These are phyloP conservation scores for Neobulgaria alba DNA, from an alignment of 2,329 filamentous ascomycete species.

Conservation along the genomic window DNA sequence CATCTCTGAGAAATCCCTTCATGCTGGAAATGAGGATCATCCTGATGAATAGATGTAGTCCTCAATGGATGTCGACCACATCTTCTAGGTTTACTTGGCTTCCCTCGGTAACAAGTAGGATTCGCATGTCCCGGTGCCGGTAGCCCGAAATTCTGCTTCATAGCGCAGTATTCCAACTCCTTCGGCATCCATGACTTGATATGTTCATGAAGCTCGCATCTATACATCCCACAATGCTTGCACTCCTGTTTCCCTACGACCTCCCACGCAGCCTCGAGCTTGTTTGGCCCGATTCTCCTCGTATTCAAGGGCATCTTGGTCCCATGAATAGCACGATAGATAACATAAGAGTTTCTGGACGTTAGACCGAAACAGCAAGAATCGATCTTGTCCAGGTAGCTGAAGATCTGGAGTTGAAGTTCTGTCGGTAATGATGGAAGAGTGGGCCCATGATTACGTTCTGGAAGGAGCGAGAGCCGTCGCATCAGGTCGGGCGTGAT, in stretches of 20 bases:
- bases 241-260: conserved; percentile 53
- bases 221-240: conserved; percentile 50
- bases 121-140: conserved; percentile 39
- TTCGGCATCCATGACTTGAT: conserved; percentile 51
- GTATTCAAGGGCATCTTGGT: conserved; percentile 47
- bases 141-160: conserved; percentile 48
- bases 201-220: conserved; percentile 56
- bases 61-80: conserved; percentile 45
- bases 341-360: conserved; percentile 47
- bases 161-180: conserved; percentile 50
- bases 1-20: not conserved
- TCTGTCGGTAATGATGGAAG: conserved; percentile 48
- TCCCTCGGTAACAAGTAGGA: conserved; percentile 49
- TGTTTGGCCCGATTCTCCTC: conserved; percentile 51
- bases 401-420: conserved; percentile 51
- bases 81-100: conserved; percentile 47
- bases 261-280: conserved; percentile 56
- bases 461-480: conserved; percentile 12
- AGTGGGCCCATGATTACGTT: conserved; percentile 7
- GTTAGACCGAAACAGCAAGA: conserved; percentile 53
- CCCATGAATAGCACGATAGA: conserved; percentile 45
- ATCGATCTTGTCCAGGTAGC: conserved; percentile 56
- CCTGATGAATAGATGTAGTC: conserved; percentile 22
- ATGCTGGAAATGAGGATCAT: conserved; percentile 8
- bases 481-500: conserved; percentile 19